phyloP scores from a whole-genome alignment of 2,329 filamentous ascomycete species.

The Microdochium nivale region DNA sequence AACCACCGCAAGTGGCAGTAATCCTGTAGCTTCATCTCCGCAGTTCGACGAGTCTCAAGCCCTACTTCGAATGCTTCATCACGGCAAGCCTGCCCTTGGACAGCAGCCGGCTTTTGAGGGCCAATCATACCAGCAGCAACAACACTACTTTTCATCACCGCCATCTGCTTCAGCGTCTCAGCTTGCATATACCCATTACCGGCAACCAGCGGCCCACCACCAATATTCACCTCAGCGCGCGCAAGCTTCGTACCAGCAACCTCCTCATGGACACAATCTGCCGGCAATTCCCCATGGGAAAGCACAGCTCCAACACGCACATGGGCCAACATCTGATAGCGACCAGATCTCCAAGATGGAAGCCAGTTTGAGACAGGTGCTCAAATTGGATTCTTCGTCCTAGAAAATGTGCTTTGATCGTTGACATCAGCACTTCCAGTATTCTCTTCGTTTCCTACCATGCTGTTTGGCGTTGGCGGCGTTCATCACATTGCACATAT shows the following conservation, averaged over 20 bases:
- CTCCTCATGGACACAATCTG: neutral
- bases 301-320: neutral
- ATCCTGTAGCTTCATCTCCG: neutral
- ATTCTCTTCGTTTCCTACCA: constrained; percentile 1
- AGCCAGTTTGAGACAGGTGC: constrained; percentile 41
- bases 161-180: neutral
- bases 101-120: constrained; percentile 8
- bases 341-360: constrained; percentile 41
- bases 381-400: constrained; percentile 28
- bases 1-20: neutral
- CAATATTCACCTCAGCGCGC: constrained; percentile 17
- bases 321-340: neutral
- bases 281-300: constrained; percentile 1
- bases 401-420: constrained; percentile 1
- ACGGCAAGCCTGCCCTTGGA: constrained; percentile 1
- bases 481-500: constrained; percentile 2
- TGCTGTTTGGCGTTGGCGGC: constrained; percentile 2
- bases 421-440: neutral
- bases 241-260: neutral
- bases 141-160: constrained; percentile 3
- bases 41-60: constrained; percentile 6
- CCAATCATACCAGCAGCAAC: constrained; percentile 11
- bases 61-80: constrained; percentile 3
- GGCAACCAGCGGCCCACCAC: constrained; percentile 9
- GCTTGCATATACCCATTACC: neutral